Conservation (phyloP, 2,329 filamentous ascomycete genomes). For the Colletotrichum acutatum region DNA sequence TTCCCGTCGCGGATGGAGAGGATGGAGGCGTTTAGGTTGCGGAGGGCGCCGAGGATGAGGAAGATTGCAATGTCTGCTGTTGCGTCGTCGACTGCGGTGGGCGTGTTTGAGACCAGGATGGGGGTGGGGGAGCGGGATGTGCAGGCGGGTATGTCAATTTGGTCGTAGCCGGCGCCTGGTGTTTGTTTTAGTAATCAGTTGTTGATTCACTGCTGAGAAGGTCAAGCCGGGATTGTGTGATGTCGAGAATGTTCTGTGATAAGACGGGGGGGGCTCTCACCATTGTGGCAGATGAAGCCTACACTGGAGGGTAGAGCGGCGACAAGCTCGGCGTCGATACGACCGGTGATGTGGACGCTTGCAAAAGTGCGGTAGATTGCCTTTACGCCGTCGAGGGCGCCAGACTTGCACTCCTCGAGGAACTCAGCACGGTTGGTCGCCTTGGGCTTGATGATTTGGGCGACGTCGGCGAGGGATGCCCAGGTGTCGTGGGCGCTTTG, state of each 20-base stretch:
- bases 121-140: constrained; percentile 60
- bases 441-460: constrained; percentile 72
- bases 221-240: too few relatives aligned
- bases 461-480: constrained; percentile 68
- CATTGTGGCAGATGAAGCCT: constrained; percentile 70
- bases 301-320: constrained; percentile 63
- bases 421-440: constrained; percentile 74
- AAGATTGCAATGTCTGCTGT: constrained; percentile 87
- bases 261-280: constrained; percentile 47
- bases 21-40: constrained; percentile 78
- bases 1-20: constrained; percentile 70
- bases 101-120: constrained; percentile 82
- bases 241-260: background rate
- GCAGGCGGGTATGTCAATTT: constrained; percentile 80
- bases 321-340: constrained; percentile 77
- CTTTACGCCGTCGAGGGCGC: constrained; percentile 72
- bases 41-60: constrained; percentile 81
- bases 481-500: constrained; percentile 74
- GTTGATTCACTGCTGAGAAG: too few relatives aligned
- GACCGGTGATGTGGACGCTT: constrained; percentile 73
- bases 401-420: constrained; percentile 73
- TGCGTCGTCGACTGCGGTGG: constrained; percentile 83
- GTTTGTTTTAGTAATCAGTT: too few relatives aligned
- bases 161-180: constrained; percentile 82
- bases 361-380: constrained; percentile 78